Base-by-base conservation (phyloP, 192 early-diverging fungal genomes). In the Helicostylum pulchrum region DNA sequence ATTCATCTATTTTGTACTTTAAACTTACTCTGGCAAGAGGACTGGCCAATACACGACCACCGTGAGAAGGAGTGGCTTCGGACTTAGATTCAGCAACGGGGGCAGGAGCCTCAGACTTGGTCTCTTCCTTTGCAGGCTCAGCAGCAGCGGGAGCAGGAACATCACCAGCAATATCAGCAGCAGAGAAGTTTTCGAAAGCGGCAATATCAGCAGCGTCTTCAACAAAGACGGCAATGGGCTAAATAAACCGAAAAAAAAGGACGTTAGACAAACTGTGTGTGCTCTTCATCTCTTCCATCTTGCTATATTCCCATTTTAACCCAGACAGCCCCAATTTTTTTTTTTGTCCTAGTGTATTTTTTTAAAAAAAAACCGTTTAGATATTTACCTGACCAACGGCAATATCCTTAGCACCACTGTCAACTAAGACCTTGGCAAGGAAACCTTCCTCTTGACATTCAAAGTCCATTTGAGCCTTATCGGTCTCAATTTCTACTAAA, bases 401-500 rank as follows among this genome's bases (percentile, higher is more conserved):
- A 61, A 99, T 81, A 69, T 98, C 94, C 87, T 99, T 97, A 62
- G 85, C 80, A 36, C 93, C 93, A 31, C 78, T 75, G 10, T 88
- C 85, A 34, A 89, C 76, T 74, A 99, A 82, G 67, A 97, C 90
- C 87, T 97, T 94, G 73, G 93, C 97, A 53, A 99, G 71, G 61
- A 87, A 92, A 17, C 97, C 97, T 67, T 99, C 97, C 65, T 99
- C 97, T 78, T 97, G 95, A 66, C 92, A 95, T 76, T 99, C 97
- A 61, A 99, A 94, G 72, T 99, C 97, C 94, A 99, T 97, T 76
- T 94, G 91, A 11, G 97, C 97, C 89, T 99, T 99, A 74, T 99
- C 97, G 30, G 97, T 99, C 75, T 99, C 97, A 61, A 99, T 94
- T 76, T 96, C 93, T 21, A 95, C 85, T 44, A 99, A 76, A 42